These are phyloP conservation scores for Sarocladium strictum DNA, from an alignment of 2,329 filamentous ascomycete species.

Conservation along the genomic window DNA sequence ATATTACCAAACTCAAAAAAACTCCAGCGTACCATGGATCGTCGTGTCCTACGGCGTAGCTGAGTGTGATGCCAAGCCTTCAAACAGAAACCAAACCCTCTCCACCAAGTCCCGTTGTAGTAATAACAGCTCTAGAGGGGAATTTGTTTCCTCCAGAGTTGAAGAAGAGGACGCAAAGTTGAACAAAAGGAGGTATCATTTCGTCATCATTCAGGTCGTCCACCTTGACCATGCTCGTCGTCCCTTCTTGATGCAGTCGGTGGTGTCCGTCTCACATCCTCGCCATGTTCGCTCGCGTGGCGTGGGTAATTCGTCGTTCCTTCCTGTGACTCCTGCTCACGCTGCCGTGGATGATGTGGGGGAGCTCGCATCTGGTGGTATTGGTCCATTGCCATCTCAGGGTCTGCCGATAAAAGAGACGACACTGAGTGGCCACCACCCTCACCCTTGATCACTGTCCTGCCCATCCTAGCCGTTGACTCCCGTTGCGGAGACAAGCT, in stretches of 20 bases:
- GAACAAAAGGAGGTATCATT: background rate
- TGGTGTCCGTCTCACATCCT: background rate
- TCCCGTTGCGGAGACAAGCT: conserved; percentile 7
- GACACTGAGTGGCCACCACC: conserved; percentile 27
- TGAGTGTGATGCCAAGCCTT: background rate
- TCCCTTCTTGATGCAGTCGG: background rate
- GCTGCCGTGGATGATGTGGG: background rate
- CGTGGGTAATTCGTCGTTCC: background rate
- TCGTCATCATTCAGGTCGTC: conserved; percentile 6
- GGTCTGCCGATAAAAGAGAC: conserved; percentile 18
- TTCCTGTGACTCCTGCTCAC: background rate
- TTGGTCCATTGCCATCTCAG: background rate
- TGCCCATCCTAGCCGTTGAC: background rate
- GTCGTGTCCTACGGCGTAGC: background rate
- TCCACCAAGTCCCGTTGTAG: background rate
- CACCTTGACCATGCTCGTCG: background rate
- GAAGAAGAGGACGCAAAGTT: background rate
- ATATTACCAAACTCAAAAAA: background rate
- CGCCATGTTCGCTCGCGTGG: background rate
- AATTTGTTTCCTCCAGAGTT: background rate
- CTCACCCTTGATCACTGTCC: conserved; percentile 15
- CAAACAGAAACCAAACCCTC: background rate
- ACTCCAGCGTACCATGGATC: background rate
- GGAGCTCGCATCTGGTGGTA: background rate
- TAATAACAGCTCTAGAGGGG: background rate